Conservation (phyloP, 1,284 basidiomycete genomes). For the Leccinum subspadiceum region DNA sequence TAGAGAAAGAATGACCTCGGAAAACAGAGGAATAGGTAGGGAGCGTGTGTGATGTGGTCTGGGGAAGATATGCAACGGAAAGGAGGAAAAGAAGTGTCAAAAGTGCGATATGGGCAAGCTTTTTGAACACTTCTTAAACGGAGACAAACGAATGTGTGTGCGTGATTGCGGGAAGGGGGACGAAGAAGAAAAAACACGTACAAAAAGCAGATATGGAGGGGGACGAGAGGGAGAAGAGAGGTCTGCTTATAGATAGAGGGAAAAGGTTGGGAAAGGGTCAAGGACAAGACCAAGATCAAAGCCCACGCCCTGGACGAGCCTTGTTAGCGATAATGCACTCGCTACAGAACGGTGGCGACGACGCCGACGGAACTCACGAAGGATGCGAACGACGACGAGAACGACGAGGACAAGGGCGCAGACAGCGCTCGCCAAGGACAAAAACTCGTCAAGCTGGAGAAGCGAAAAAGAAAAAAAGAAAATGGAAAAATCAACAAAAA, state of each 20-base stretch:
- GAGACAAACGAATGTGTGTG: slow-evolving; percentile 34
- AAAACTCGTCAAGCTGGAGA: slow-evolving; percentile 16
- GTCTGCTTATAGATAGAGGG: slow-evolving; percentile 45
- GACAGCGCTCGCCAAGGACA: slow-evolving; percentile 16
- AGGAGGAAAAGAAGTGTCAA: slow-evolving; percentile 25
- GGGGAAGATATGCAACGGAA: slow-evolving; percentile 30
- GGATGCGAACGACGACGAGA: background rate
- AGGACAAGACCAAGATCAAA: slow-evolving; percentile 38
- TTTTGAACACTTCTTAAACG: slow-evolving; percentile 26
- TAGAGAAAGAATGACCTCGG: slow-evolving; percentile 37
- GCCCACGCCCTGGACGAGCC: slow-evolving; percentile 28
- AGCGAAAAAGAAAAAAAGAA: slow-evolving; percentile 21
- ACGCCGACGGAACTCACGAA: background rate
- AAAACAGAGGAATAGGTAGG: slow-evolving; percentile 30
- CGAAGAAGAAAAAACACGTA: slow-evolving; percentile 47
- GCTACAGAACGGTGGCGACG: background rate
- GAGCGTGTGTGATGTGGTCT: slow-evolving; percentile 29
- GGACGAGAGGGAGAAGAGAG: slow-evolving; percentile 33
- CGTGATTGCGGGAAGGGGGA: slow-evolving; percentile 8
- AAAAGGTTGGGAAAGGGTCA: slow-evolving; percentile 37
- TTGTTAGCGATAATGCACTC: background rate
- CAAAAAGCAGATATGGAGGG: slow-evolving; percentile 40
- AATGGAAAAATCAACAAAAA: slow-evolving; percentile 5
- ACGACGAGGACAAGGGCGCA: slow-evolving; percentile 25
- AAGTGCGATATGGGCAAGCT: slow-evolving; percentile 25